Evolutionary conservation across 148 eudicot species (phyloP).

Genomic region (Pouteria glomerata): DNA sequence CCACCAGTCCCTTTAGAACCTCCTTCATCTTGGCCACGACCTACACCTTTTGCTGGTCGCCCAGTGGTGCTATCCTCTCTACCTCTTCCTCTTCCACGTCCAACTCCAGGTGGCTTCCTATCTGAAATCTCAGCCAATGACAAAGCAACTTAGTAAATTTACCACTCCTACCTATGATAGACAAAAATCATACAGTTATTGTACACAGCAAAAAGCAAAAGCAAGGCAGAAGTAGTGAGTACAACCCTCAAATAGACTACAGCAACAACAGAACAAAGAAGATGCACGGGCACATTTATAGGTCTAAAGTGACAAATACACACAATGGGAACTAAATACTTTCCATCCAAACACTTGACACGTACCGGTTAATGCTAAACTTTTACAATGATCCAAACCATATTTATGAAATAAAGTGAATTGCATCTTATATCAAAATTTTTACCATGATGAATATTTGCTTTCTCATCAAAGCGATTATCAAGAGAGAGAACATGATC

Average conservation of each 20-base stretch:
- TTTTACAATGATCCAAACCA: background rate
- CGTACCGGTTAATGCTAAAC: background rate
- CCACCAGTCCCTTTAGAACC: constrained; percentile 44
- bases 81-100: constrained; percentile 87
- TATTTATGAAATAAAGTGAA: background rate
- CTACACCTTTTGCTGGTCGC: constrained; percentile 49
- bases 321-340: too few relatives aligned
- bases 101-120: constrained; percentile 84
- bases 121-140: constrained; percentile 34
- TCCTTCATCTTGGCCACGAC: constrained; percentile 74
- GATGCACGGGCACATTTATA: too few relatives aligned
- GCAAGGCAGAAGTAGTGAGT: too few relatives aligned
- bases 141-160: background rate
- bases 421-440: background rate
- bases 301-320: too few relatives aligned
- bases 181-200: too few relatives aligned
- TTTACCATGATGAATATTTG: background rate
- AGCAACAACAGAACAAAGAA: too few relatives aligned
- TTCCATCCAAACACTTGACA: too few relatives aligned
- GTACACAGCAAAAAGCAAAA: too few relatives aligned
- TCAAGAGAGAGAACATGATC: background rate
- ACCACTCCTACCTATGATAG: too few relatives aligned
- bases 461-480: background rate
- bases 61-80: constrained; percentile 65
- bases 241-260: too few relatives aligned